Conservation (phyloP, 345 rosid genomes). For the Melaleuca alternifolia region DNA sequence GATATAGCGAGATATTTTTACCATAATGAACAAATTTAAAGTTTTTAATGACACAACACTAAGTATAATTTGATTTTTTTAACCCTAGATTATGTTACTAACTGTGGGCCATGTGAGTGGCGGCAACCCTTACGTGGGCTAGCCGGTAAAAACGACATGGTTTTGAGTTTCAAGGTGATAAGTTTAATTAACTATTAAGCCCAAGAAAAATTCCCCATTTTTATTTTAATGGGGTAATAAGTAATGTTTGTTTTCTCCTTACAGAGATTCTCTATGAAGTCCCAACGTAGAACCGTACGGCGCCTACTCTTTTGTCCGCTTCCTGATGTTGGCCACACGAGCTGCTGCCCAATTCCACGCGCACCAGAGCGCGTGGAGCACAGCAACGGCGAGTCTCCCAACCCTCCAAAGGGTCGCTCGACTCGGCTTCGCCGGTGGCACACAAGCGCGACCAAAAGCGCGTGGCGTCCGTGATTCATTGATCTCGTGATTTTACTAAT, state of each 20-base stretch:
- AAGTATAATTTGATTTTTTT: too few species aligned
- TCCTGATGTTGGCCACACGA: neutral
- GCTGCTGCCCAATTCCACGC: neutral
- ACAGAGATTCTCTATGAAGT: neutral
- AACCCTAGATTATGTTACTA: neutral
- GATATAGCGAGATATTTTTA: too few species aligned
- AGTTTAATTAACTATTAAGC: neutral
- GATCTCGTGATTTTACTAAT: neutral
- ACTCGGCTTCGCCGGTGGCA: neutral
- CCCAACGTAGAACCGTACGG: neutral
- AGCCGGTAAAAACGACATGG: neutral
- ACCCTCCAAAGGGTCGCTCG: rapidly evolving
- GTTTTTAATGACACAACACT: too few species aligned
- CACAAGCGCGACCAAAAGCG: neutral
- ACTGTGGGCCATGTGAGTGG: neutral
- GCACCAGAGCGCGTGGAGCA: neutral
- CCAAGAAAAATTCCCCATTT: neutral
- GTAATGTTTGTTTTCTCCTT: neutral
- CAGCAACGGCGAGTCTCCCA: too few species aligned
- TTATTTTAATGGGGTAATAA: too few species aligned
- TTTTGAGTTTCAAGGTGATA: neutral
- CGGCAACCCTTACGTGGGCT: neutral
- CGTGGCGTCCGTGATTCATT: neutral
- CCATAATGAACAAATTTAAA: too few species aligned
- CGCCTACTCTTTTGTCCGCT: neutral